Evolutionary conservation across 768 basidiomycete genomes (phyloP), one percentile per base, ranked within the genome.

Genomic region (Podaxis carcinomalis): DNA sequence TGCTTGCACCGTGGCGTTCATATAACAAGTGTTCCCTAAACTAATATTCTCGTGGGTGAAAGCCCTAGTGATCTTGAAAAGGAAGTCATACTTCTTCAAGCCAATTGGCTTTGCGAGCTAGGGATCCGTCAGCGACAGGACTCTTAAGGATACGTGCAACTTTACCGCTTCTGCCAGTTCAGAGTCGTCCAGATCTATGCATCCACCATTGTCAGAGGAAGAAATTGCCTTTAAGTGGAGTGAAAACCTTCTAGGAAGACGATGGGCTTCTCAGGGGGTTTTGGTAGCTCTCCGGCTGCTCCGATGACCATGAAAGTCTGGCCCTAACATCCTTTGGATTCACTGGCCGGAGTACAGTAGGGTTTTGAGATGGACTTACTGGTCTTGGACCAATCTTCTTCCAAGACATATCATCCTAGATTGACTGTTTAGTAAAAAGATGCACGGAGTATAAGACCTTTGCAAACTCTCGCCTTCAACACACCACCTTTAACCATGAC

Each of bases 11-110:
- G 92, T 93, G 0, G 97, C 87, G 70, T 96, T 98, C 89, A 98
- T 93, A 75, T 99, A 99, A 69, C 96, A 98, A 0, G 95, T 98
- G 70, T 98, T 98, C 37, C 96, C 95, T 39, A 95, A 77, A 68
- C 84, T 86, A 64, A 59, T 53, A 13, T 25, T 4, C 25, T 51
- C 3, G 42, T 9, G 50, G 27, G 40, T 36, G 35, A 27, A 40
- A 51, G 25, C 32, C 9, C 14, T 3, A 16, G n/a, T 37, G 44
- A 14, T 13, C 5, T 11, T 21, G 14, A 50, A 54, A 60, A 14
- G 32, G 5, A 10, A 7, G 1, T 59, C 82, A 44, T 67, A 88
- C 86, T 96, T 96, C 68, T 77, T 79, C 54, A 96, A 75, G 14
- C 93, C 93, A 56, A 92, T 91, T 1, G 93, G 93, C 67, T 88